Conservation (phyloP, 2,329 filamentous ascomycete species). For the Exutisphaerella laricina region DNA sequence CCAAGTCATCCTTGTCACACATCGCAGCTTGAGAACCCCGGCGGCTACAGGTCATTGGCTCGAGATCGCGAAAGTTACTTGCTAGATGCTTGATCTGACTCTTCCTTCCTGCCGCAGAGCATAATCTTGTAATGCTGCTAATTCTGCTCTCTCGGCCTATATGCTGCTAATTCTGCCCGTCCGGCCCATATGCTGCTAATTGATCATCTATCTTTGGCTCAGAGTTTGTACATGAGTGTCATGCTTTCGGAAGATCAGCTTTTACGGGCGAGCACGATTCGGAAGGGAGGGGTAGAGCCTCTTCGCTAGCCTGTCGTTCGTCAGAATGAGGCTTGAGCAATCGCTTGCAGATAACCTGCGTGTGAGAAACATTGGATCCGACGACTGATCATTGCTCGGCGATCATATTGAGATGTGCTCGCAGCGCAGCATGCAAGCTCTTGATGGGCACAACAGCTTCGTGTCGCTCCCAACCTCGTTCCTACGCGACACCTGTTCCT, state of each 20-base stretch:
- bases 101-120: conserved; percentile 8
- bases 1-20: conserved; percentile 20
- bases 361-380: conserved; percentile 3
- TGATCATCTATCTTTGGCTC: conserved; percentile 16
- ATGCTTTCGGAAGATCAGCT: conserved; percentile 10
- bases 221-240: neutral
- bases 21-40: conserved; percentile 7
- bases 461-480: conserved; percentile 10
- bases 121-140: conserved; percentile 3
- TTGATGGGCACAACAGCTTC: conserved; percentile 22
- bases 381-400: conserved; percentile 8
- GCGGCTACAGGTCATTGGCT: conserved; percentile 19
- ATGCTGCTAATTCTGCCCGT: conserved; percentile 9
- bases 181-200: conserved; percentile 10
- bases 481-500: conserved; percentile 20
- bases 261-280: conserved; percentile 16
- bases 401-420: conserved; percentile 10
- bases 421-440: conserved; percentile 18
- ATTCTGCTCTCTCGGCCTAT: conserved; percentile 7
- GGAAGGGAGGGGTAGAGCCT: conserved; percentile 16
- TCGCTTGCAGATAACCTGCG: conserved; percentile 7
- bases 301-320: neutral
- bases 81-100: conserved; percentile 6
- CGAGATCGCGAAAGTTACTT: no score
- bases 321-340: neutral